These are phyloP conservation scores for Drechmeria coniospora DNA, from an alignment of 2,329 filamentous ascomycete species.

Conservation along the genomic window DNA sequence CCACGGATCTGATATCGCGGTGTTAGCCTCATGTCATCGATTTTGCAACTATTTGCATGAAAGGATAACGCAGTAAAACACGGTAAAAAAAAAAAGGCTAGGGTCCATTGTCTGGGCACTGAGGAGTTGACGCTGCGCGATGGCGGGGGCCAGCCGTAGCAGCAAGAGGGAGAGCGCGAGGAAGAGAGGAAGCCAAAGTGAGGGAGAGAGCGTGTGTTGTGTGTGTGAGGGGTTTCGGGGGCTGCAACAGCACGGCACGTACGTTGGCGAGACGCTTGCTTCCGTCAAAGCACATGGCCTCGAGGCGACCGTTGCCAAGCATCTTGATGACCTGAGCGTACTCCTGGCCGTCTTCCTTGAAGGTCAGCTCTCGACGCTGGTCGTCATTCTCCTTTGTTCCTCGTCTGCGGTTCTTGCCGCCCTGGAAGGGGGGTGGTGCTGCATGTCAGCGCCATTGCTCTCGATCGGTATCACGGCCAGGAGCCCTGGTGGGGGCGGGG, in stretches of 20 bases:
- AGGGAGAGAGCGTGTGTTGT: no score
- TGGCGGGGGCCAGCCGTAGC: no score
- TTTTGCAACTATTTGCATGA: no score
- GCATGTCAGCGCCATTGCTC: constrained; percentile 5
- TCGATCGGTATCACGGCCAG: neutral
- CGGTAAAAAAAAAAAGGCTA: no score
- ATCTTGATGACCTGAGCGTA: constrained; percentile 55
- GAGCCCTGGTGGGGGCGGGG: constrained; percentile 14
- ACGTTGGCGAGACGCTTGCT: constrained; percentile 27
- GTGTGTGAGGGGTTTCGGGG: no score
- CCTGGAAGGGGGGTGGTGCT: constrained; percentile 35
- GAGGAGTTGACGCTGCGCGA: no score
- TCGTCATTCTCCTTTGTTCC: constrained; percentile 99
- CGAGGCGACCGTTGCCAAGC: constrained; percentile 87
- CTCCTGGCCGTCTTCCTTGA: constrained; percentile 94
- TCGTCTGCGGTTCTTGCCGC: constrained; percentile 95
- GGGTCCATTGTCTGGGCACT: no score
- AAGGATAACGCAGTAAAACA: no score
- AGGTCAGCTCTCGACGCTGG: constrained; percentile 95
- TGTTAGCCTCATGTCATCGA: constrained; percentile 1
- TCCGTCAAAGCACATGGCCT: constrained; percentile 90
- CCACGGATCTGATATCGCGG: constrained; percentile 42
- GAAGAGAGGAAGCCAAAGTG: neutral
- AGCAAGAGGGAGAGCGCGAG: neutral
- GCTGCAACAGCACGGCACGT: no score